Evolutionary conservation across 139 green algal genomes (phyloP).

Genomic region (Picochlorum sp.): DNA sequence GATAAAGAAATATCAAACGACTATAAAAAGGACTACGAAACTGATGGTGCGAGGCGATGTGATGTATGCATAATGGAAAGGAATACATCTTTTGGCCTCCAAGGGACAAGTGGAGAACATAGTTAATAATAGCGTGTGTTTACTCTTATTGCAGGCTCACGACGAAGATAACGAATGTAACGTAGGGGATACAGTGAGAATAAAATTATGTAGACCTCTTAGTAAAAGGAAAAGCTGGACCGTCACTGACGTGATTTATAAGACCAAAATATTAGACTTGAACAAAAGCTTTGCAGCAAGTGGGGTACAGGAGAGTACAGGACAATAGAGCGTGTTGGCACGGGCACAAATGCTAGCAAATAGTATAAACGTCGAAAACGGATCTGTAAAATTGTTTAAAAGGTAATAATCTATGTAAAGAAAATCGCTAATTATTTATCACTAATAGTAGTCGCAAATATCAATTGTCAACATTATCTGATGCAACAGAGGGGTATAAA

Average conservation of each 20-base stretch:
- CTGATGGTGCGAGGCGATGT: too few species aligned
- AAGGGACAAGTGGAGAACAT: too few species aligned
- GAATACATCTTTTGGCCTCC: too few species aligned
- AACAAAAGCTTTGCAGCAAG: constrained; percentile 20
- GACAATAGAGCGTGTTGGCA: neutral
- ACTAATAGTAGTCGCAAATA: too few species aligned
- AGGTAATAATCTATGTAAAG: too few species aligned
- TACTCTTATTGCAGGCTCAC: too few species aligned
- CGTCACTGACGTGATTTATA: constrained; percentile 34
- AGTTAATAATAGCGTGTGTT: too few species aligned
- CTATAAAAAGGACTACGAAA: constrained; percentile 28
- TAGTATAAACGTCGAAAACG: too few species aligned
- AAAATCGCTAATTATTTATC: too few species aligned
- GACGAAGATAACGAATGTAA: constrained; percentile 46
- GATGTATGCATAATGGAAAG: too few species aligned
- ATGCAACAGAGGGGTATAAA: neutral
- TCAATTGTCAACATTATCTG: neutral
- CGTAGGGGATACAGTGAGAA: constrained; percentile 41
- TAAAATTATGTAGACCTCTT: constrained; percentile 37
- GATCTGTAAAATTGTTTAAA: too few species aligned
- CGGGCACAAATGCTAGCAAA: too few species aligned
- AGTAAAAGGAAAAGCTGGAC: constrained; percentile 46
- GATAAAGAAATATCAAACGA: constrained; percentile 31
- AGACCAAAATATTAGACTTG: constrained; percentile 31
- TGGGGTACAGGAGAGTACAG: neutral